These are phyloP conservation scores for Dendrobium nobile DNA, from an alignment of 106 monocot species.

Conservation along the genomic window DNA sequence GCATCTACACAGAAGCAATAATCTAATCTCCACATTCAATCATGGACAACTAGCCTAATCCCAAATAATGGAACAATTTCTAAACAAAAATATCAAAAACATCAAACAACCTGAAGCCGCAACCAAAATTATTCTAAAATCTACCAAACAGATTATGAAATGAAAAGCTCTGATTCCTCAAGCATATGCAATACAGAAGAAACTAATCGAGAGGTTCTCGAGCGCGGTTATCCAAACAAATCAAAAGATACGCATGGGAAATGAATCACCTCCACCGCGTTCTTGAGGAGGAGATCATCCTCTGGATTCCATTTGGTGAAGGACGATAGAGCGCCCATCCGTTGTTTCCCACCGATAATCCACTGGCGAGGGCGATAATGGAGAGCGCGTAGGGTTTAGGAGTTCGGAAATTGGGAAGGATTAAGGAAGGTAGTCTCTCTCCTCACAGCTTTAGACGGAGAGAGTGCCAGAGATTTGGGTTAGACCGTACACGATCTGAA, in stretches of 20 bases:
- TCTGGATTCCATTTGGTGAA: conserved; percentile 50
- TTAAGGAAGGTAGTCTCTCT: background rate
- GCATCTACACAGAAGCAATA: background rate
- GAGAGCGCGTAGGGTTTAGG: conserved; percentile 1
- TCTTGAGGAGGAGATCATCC: conserved; percentile 83
- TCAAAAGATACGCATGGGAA: background rate
- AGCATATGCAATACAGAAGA: background rate
- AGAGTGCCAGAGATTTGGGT: too few relatives aligned
- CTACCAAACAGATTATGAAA: background rate
- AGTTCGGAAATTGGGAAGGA: background rate
- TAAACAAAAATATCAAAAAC: background rate
- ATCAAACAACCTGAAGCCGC: background rate
- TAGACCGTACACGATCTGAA: too few relatives aligned
- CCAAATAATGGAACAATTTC: background rate
- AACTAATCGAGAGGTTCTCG: background rate
- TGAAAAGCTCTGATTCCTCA: background rate
- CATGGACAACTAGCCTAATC: background rate
- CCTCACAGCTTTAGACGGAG: too few relatives aligned
- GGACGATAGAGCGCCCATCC: conserved; percentile 46
- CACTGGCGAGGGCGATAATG: background rate
- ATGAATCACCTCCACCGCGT: conserved; percentile 65
- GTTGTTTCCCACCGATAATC: background rate
- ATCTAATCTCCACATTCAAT: background rate
- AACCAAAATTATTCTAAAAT: background rate
- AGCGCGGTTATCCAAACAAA: background rate